Conservation (phyloP, 192 early-diverging fungal species). For the Gryganskiella cystojenkinii region DNA sequence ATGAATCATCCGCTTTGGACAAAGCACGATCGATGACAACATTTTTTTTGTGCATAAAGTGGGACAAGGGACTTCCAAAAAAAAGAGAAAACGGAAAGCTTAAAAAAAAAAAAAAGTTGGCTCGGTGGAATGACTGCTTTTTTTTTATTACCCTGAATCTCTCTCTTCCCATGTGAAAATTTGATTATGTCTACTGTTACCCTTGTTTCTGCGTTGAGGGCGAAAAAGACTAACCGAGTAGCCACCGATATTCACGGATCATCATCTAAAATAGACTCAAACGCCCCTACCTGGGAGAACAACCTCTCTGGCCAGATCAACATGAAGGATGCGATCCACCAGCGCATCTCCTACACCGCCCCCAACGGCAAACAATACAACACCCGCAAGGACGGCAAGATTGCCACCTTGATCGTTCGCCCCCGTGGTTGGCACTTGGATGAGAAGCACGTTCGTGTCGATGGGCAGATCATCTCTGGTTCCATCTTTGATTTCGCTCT, state of each 20-base stretch:
- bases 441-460: slow-evolving; percentile 94
- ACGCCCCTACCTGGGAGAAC: slow-evolving; percentile 95
- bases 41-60: not conserved
- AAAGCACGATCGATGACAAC: not conserved
- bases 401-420: slow-evolving; percentile 91
- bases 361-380: slow-evolving; percentile 95
- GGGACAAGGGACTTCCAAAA: not conserved
- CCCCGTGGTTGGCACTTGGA: slow-evolving; percentile 99
- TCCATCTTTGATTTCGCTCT: slow-evolving; percentile 98
- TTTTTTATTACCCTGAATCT: not conserved
- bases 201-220: not conserved
- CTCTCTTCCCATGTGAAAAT: slow-evolving; percentile 8
- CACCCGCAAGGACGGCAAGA: slow-evolving; percentile 87
- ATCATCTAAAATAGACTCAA: slow-evolving; percentile 75
- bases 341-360: slow-evolving; percentile 87
- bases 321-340: slow-evolving; percentile 91
- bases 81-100: not conserved
- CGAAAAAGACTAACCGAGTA: not conserved
- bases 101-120: slow-evolving; percentile 14
- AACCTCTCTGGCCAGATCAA: slow-evolving; percentile 90
- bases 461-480: slow-evolving; percentile 92
- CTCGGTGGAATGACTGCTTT: slow-evolving; percentile 27
- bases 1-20: not conserved
- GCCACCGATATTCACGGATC: not conserved
- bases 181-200: not conserved